phyloP scores from a whole-genome alignment of 257 asterid species.

The Nyctanthes arbortristis region DNA sequence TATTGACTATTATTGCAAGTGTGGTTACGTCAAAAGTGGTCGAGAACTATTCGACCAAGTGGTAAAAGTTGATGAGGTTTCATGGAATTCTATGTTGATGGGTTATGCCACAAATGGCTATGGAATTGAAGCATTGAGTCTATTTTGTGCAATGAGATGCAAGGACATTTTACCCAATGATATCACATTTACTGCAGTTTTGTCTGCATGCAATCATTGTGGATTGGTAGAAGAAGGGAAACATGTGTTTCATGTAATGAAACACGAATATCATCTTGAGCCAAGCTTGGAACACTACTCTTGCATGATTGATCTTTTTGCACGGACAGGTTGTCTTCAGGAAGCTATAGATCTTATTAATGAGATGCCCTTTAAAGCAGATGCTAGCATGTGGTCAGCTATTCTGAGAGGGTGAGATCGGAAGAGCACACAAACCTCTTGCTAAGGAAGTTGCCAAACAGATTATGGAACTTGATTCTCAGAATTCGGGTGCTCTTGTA shows the following conservation, averaged over 20 bases:
- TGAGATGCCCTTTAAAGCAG: constrained; percentile 55
- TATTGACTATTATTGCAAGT: constrained; percentile 75
- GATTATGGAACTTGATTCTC: constrained; percentile 69
- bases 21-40: constrained; percentile 63
- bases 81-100: constrained; percentile 88
- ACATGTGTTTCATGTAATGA: constrained; percentile 69
- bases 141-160: constrained; percentile 63
- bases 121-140: constrained; percentile 62
- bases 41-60: constrained; percentile 58
- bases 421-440: constrained; percentile 53
- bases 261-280: constrained; percentile 46
- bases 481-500: constrained; percentile 66
- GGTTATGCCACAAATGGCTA: constrained; percentile 89
- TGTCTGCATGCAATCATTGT: constrained; percentile 94
- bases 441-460: constrained; percentile 51
- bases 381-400: constrained; percentile 78
- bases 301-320: constrained; percentile 85
- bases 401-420: constrained; percentile 78
- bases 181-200: constrained; percentile 75
- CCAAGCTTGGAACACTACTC: constrained; percentile 89
- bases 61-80: constrained; percentile 51
- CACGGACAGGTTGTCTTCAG: constrained; percentile 61
- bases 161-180: constrained; percentile 48
- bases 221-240: constrained; percentile 83
- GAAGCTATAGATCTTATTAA: constrained; percentile 66